Conservation (phyloP, 768 basidiomycete genomes). For the Dioszegia hungarica region DNA sequence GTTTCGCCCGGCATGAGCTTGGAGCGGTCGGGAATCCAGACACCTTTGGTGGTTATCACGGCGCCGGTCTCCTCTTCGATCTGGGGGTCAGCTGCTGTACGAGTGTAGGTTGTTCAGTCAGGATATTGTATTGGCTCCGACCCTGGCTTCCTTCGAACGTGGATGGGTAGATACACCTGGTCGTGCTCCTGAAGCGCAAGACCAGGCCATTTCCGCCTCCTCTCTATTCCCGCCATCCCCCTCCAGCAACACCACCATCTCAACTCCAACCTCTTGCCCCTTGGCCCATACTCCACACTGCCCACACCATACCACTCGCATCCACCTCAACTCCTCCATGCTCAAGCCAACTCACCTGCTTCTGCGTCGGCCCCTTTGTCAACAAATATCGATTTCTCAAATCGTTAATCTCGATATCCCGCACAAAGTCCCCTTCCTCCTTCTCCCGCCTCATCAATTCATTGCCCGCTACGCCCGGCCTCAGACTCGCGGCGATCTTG, state of each 20-base stretch:
- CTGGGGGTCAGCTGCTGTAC: slow-evolving; percentile 51
- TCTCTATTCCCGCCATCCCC: neutral
- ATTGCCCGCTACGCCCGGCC: slow-evolving; percentile 40
- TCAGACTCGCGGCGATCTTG: slow-evolving; percentile 68
- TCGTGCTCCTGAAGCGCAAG: too few species aligned
- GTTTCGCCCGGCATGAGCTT: slow-evolving; percentile 91
- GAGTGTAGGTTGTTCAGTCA: too few species aligned
- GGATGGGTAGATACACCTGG: too few species aligned
- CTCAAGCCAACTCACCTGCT: slow-evolving; percentile 60
- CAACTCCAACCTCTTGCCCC: too few species aligned
- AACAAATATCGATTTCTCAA: slow-evolving; percentile 88
- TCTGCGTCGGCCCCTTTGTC: slow-evolving; percentile 87
- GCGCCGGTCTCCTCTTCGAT: slow-evolving; percentile 89
- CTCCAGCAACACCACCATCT: too few species aligned
- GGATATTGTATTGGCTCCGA: neutral
- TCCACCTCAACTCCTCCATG: neutral
- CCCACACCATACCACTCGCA: too few species aligned
- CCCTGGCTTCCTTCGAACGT: too few species aligned
- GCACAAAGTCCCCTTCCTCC: slow-evolving; percentile 69
- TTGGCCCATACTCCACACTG: too few species aligned
- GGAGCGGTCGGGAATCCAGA: slow-evolving; percentile 89
- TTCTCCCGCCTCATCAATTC: slow-evolving; percentile 56
- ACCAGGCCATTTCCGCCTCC: neutral
- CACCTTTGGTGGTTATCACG: slow-evolving; percentile 84
- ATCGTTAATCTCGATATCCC: slow-evolving; percentile 97